phyloP scores from a whole-genome alignment of 2,329 filamentous ascomycete genomes.

The Lachnellula willkommii region DNA sequence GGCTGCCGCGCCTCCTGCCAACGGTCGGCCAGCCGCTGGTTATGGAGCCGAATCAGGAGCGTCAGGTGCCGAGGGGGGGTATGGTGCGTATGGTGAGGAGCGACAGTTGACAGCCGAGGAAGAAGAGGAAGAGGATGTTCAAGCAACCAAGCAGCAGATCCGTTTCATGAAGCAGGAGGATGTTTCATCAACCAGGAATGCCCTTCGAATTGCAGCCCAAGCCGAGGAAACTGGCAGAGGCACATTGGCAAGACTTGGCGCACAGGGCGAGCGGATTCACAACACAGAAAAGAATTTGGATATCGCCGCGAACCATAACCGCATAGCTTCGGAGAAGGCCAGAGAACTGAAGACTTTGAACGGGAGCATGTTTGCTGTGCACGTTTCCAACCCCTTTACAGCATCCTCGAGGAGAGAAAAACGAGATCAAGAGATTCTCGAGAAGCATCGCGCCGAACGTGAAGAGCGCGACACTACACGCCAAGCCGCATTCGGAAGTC shows the following conservation, averaged over 20 bases:
- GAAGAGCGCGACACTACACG: slow-evolving; percentile 61
- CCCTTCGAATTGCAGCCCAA: slow-evolving; percentile 61
- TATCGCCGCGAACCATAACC: slow-evolving; percentile 68
- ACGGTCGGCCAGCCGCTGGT: slow-evolving; percentile 23
- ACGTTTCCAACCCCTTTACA: slow-evolving; percentile 74
- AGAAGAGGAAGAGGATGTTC: slow-evolving; percentile 67
- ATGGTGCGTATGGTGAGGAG: slow-evolving; percentile 58
- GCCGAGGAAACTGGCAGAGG: slow-evolving; percentile 65
- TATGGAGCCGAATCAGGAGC: slow-evolving; percentile 23
- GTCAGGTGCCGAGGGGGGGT: slow-evolving; percentile 25
- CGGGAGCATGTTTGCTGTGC: slow-evolving; percentile 83
- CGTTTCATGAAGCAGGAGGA: slow-evolving; percentile 72
- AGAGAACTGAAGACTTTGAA: slow-evolving; percentile 81
- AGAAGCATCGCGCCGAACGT: slow-evolving; percentile 61
- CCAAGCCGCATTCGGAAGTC: slow-evolving; percentile 46
- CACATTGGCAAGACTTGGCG: slow-evolving; percentile 67
- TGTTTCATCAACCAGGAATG: slow-evolving; percentile 65
- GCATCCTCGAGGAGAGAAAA: slow-evolving; percentile 58
- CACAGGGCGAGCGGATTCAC: slow-evolving; percentile 74
- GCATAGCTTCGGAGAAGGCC: slow-evolving; percentile 71
- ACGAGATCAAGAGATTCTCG: slow-evolving; percentile 63
- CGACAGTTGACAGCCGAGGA: slow-evolving; percentile 75
- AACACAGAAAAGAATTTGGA: slow-evolving; percentile 82
- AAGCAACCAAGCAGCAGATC: slow-evolving; percentile 69
- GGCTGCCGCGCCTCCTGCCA: slow-evolving; percentile 16